A percentile compares a stretch with the other conserved stretches of the same genome.
Evolutionary conservation across 192 early-diverging fungal species (phyloP).

Genomic region (Chytriomyces confervae): DNA sequence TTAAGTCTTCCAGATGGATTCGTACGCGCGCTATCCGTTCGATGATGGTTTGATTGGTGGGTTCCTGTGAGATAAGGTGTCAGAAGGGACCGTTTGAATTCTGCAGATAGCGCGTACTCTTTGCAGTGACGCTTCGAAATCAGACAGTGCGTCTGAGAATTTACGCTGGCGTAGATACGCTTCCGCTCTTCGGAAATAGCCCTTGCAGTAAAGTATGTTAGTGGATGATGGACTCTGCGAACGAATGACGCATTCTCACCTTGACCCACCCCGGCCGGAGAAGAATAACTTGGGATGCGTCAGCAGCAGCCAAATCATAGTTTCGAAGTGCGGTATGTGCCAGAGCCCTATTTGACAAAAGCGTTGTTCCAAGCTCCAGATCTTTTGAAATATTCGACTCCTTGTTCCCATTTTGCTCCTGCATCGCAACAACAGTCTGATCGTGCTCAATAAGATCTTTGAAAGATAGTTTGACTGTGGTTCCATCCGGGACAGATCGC

Average conservation of each 20-base stretch:
- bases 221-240: not conserved
- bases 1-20: constrained; percentile 20
- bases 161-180: constrained; percentile 30
- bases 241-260: constrained; percentile 12
- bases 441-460: not conserved
- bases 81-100: not conserved
- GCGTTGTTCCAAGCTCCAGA: constrained; percentile 59
- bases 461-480: not conserved
- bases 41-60: constrained; percentile 14
- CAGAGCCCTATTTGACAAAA: constrained; percentile 79
- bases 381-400: not conserved
- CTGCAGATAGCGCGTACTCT: constrained; percentile 10
- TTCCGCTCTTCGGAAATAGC: constrained; percentile 51
- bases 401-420: not conserved
- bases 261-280: constrained; percentile 51
- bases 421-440: not conserved
- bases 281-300: constrained; percentile 69
- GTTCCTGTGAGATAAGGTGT: constrained; percentile 1
- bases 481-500: not conserved
- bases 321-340: constrained; percentile 63
- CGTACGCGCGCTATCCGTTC: constrained; percentile 19
- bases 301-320: constrained; percentile 71
- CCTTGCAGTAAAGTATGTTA: constrained; percentile 6
- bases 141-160: constrained; percentile 36
- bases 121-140: constrained; percentile 41